Evolutionary conservation across 169 alveolate species (phyloP), one percentile per base, ranked within the genome.

Genomic region (Cryptosporidium viatorum): DNA sequence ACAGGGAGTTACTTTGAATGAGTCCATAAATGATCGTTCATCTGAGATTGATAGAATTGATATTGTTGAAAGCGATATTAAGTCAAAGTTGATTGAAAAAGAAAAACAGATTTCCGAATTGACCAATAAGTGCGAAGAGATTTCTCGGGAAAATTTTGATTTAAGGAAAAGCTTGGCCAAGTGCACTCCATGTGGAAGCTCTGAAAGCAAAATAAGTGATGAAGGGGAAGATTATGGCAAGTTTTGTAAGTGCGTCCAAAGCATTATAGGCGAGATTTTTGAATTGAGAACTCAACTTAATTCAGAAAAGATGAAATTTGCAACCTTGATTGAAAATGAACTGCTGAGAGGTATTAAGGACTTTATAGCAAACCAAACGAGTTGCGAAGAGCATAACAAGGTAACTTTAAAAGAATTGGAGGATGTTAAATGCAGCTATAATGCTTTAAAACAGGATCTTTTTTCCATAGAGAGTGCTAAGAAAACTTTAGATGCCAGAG

Each of bases 221-320:
- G 26, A 31, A 14, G 39, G 43, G 31, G 39, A 16, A 18, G 21
- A 45, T 6, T 18, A 26, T 6, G 16, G 18, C 35, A 37, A 65
- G 8, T 14, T 80, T 43, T 80, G 89, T 21, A 80, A 12, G 21
- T 80, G 89, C 33, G 75, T 62, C 1, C 68, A 62, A 3, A 23
- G 37, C 23, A 29, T 60, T 62, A 26, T 58, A 23, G 65, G 41
- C 3, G 80, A 65, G 16, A 26, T 80, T 26, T 43, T 23, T 31
- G 41, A 29, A 2, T 52, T 80, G 10, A 45, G 59, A 67, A 18
- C 51, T 18, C 80, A 43, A 62, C 37, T 80, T 8, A 62, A 62
- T 3, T 18, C 69, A 3, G 75, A 80, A 43, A 65, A 62, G 59
- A 33, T 23, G 6, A 65, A 62, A 45, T 60, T 41, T 3, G 23